Evolutionary conservation across 805 yeast species (phyloP), one percentile per base, ranked within the genome.

Genomic region (Candida piceae): DNA sequence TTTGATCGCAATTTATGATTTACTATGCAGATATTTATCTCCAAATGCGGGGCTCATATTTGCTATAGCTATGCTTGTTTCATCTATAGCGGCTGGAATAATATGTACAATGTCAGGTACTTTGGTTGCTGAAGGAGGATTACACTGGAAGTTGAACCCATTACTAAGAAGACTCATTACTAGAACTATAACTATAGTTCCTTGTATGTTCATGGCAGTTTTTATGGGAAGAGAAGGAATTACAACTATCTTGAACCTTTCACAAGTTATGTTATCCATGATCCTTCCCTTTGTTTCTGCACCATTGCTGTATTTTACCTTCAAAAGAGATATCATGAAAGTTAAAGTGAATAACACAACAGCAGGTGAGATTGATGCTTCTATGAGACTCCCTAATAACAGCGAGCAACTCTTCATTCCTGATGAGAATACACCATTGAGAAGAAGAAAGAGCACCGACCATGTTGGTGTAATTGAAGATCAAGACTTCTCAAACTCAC

Each of bases 71-170:
- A 67, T 89, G 49, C 64, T 89, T 27, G 74, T 84, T 40, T 81
- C 93, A 40, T 96, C 96, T 5, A 88, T 84, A 52, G 81, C 89
- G 31, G 96, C 96, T 0, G 95, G 96, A 33, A 78, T 89, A 29
- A 89, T 88, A 2, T 88, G 96, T 57, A 89, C 97, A 0, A 82
- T 89, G 64, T 86, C 95, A 0, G 96, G 96, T 8, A 95, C 89
- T 60, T 79, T 89, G 49, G 96, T 89, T 2, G 76, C 87, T 48
- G 97, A 89, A 57, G 97, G 97, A 1, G 90, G 85, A 52, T 65
- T 89, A 27, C 73, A 79, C 36, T 88, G 96, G 96, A 76, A 73
- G 2, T 46, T 85, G 29, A 71, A 69, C 42, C 96, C 96, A 4
- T 81, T 95, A 84, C 52, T 80, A 34, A 72, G 96, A 55, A 69